Base-by-base conservation (phyloP, 2,329 filamentous ascomycete species). In the Pyrenochaeta sp. region DNA sequence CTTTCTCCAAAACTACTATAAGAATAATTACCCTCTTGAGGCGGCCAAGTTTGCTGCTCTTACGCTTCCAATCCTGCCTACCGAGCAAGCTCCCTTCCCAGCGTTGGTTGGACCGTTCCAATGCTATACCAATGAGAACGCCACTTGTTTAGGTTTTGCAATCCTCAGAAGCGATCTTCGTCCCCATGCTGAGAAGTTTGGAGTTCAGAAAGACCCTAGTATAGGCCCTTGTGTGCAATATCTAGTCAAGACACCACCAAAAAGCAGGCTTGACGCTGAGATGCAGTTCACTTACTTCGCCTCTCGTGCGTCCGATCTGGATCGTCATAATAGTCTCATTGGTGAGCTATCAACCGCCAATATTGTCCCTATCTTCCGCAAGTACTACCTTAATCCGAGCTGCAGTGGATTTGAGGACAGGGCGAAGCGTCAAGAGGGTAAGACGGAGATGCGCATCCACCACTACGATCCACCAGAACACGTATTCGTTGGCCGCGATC, bases 261-360 rank as follows among this genome's bases (percentile, higher is more conserved):
- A 83, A 54, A 88, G 85, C 39, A 83, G 85, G 24, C 78, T 81
- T 7, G 86, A 90, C 56, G 95, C 94, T 0, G 84, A 86, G 40
- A 83, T 84, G 2, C 76, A 96, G 5, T 99, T 97, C 71, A 84
- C 86, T 42, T 99, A 99, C 75, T 90, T 99, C 69, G 88, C 92
- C 5, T 86, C 86, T 52, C 88, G 95, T 25, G 80, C 93, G 4
- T 84, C 84, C 6, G 93, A 98, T 64, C 81, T 98, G 30, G 87
- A 85, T 34, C 67, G 72, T 25, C 54, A 73, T 43, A 70, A 66
- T 43, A 43, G 52, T 3, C 52, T 76, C n/a, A 52, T 74, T 30
- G 55, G 57, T 7, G 68, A 57, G n/a, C 42, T 78, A 6, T 68
- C 70, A 5, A 56, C 54, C n/a, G 67, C 74, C 4, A 68, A 70